Percentiles rank a stretch among this genome's conserved stretches.
Conservation (phyloP, 2,329 filamentous ascomycete genomes). For the Albophoma yamanashiensis region DNA sequence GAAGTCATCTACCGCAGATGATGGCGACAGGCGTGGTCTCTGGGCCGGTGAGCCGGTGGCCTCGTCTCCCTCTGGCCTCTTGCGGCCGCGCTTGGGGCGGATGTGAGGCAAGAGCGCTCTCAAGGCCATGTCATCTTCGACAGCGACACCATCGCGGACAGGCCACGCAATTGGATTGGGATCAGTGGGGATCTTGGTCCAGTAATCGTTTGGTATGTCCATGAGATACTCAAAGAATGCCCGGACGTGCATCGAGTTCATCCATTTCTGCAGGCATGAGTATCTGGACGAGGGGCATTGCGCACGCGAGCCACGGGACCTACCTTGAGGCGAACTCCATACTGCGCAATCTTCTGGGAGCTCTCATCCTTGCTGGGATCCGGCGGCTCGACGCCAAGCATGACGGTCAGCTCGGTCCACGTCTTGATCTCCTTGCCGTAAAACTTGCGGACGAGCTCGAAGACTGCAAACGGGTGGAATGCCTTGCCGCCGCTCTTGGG, state of each 20-base stretch:
- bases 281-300: not conserved
- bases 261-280: slow-evolving; percentile 58
- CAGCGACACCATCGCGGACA: slow-evolving; percentile 67
- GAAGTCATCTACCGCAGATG: slow-evolving; percentile 28
- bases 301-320: slow-evolving; percentile 5
- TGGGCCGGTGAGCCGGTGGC: slow-evolving; percentile 40
- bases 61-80: slow-evolving; percentile 54
- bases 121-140: slow-evolving; percentile 83
- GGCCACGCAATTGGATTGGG: slow-evolving; percentile 51
- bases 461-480: slow-evolving; percentile 70
- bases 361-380: slow-evolving; percentile 76
- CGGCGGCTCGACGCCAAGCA: slow-evolving; percentile 80
- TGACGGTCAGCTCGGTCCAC: slow-evolving; percentile 79
- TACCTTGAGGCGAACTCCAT: slow-evolving; percentile 85
- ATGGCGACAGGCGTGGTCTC: slow-evolving; percentile 49
- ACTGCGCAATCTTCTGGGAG: slow-evolving; percentile 89
- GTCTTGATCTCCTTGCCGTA: slow-evolving; percentile 81
- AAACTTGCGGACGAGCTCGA: slow-evolving; percentile 66
- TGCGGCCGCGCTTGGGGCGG: slow-evolving; percentile 49
- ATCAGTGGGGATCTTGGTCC: slow-evolving; percentile 59
- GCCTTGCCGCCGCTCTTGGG: slow-evolving; percentile 82
- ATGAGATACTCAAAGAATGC: slow-evolving; percentile 89
- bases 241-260: slow-evolving; percentile 92
- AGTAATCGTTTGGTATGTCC: slow-evolving; percentile 69
- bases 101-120: slow-evolving; percentile 73